Base-by-base conservation (phyloP, 352 stramenopile genomes). In the Elongisporangium prolatum region DNA sequence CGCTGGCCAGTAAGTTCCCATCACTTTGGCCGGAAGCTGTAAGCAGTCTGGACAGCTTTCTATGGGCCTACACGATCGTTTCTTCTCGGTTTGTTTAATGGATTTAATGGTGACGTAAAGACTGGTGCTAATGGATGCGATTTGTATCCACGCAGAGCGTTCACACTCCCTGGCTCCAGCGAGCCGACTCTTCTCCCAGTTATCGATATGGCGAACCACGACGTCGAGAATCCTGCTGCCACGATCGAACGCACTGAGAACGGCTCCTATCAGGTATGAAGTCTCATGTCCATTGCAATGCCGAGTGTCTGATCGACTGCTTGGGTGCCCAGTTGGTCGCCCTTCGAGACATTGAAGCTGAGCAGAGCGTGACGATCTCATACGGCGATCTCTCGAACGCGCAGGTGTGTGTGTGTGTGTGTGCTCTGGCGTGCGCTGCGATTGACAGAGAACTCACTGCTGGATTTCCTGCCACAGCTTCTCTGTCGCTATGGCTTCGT, bases 141-240 rank as follows among this genome's bases (percentile, higher is more conserved):
- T n/a, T n/a, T 17, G 24, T 48, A 37, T 50, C 6, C 25, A 51
- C 38, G 21, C 24, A 88, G 75, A 52, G 81, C 81, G 16, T 86
- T 86, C 50, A 75, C 63, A 20, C 50, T 75, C 57, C 54, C 54
- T 17, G 63, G 63, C 53, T 56, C 20, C 9, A 60, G 63, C 18
- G 79, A 88, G 47, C 79, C 79, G 44, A 88, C 79, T 40, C 53
- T 91, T 11, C 64, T 91, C 20, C 81, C 81, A 2, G 79, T 89
- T 14, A 91, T 91, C 56, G 79, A 91, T 57, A 91, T 91, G 81
- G 81, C 77, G 21, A 91, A 91, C 67, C 79, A 91, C 55, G 67
- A 77, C 10, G 61, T 61, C 13, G 57, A 59, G 6, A 63, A 72
- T 14, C 75, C 79, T 2, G 65, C 68, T 0, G 79, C 81, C 2